Evolutionary conservation across 495 filamentous ascomycete genomes (phyloP), one percentile per base, ranked within the genome.

Genomic region (Neurospora cerealis): DNA sequence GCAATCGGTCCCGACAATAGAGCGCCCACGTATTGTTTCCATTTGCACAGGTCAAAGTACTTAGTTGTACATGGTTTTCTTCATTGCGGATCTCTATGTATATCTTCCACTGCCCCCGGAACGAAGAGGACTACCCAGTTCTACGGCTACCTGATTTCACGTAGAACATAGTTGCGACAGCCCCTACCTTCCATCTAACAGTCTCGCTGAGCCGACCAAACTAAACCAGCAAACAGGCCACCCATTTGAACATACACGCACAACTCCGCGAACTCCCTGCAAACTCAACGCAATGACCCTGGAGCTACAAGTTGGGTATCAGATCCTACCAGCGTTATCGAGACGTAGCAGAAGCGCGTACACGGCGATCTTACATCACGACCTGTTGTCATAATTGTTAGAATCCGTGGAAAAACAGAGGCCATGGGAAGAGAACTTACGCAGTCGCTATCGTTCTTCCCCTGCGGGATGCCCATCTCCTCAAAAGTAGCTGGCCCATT

Each of bases 401-500:
- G 76, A 10, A 69, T n/a, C 60, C 42, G 9, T 54, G 3, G 34
- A 4, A 71, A 48, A 70, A 75, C 48, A 13, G 6, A 66, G 10
- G 19, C 69, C 19, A 72, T 3, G 10, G 10, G 5, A 62, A 15
- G 42, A 21, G 44, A 48, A 81, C 95, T 89, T 91, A 97, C 96
- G 82, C 96, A 99, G 81, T 98, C 95, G 75, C 87, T 88, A 41
- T 97, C 92, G 74, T 91, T 87, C 80, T 93, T 92, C 38, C 86
- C 90, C 76, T 88, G 86, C 17, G 93, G 92, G 75, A 99, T 93
- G 71, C 95, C 95, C 96, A 99, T 99, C 79, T 95, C 94, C 79
- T 98, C 95, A 80, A 99, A 99, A 4, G 96, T 99, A 80, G 96
- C 93, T 5, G 96, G 96, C 11, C 96, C 96, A 80, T 93, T 92